A percentile compares a stretch with the other conserved stretches of the same genome.
These are phyloP conservation scores for Gossypium laxum DNA, from an alignment of 441 rosid genomes.

Conservation along the genomic window DNA sequence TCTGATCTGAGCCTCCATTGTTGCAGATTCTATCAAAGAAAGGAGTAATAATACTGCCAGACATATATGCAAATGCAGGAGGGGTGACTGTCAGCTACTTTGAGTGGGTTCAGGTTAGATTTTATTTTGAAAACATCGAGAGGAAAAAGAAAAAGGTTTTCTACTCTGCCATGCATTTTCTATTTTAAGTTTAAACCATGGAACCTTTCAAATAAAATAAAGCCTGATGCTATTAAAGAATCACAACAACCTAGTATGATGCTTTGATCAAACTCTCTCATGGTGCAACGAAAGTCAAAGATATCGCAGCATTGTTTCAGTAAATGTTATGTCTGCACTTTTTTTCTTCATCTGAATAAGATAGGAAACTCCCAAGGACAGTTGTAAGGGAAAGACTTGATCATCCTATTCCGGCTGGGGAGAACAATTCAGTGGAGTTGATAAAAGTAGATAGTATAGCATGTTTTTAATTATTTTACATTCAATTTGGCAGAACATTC, in stretches of 20 bases:
- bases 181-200: too few species aligned
- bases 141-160: too few species aligned
- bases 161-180: neutral
- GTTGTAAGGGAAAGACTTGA: neutral
- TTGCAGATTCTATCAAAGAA: conserved; percentile 77
- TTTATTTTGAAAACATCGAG: neutral
- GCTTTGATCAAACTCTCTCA: too few species aligned
- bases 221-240: too few species aligned
- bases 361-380: neutral
- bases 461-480: neutral
- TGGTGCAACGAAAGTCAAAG: too few species aligned
- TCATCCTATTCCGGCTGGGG: neutral
- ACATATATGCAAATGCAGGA: conserved; percentile 86
- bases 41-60: conserved; percentile 79
- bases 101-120: conserved; percentile 81
- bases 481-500: conserved; percentile 55
- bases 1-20: neutral
- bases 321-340: neutral
- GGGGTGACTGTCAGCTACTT: conserved; percentile 93
- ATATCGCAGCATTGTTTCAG: neutral
- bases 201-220: too few species aligned
- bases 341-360: neutral
- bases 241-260: too few species aligned
- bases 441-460: neutral
- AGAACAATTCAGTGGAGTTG: neutral